Conservation (phyloP, 768 basidiomycete genomes). For the Guyanaporus albipodus region DNA sequence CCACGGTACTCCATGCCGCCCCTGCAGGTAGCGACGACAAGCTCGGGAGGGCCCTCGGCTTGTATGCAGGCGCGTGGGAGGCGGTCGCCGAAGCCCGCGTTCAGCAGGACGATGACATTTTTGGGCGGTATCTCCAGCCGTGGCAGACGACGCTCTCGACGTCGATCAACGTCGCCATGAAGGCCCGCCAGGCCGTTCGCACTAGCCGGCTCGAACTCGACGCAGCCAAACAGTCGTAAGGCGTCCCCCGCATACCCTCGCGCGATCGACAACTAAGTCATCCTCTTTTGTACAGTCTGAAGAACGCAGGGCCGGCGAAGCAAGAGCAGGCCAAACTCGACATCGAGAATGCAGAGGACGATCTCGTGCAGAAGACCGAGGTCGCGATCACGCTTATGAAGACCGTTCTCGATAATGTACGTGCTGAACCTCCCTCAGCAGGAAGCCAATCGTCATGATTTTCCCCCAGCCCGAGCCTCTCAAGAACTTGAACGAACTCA, state of each 20-base stretch:
- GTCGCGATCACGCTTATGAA: slow-evolving; percentile 96
- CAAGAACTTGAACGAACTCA: slow-evolving; percentile 88
- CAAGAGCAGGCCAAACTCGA: slow-evolving; percentile 93
- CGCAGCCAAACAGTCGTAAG: slow-evolving; percentile 82
- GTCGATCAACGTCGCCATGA: slow-evolving; percentile 85
- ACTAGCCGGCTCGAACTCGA: slow-evolving; percentile 84
- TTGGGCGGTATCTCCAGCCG: slow-evolving; percentile 63
- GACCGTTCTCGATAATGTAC: slow-evolving; percentile 94
- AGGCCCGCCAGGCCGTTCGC: slow-evolving; percentile 81
- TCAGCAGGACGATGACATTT: slow-evolving; percentile 73
- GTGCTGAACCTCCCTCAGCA: slow-evolving; percentile 25
- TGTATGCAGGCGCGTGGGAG: slow-evolving; percentile 82
- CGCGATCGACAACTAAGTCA: slow-evolving; percentile 1
- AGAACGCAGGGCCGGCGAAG: slow-evolving; percentile 66
- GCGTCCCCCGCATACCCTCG: slow-evolving; percentile 4
- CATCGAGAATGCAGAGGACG: slow-evolving; percentile 91
- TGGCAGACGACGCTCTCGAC: slow-evolving; percentile 88
- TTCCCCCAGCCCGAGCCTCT: slow-evolving; percentile 83
- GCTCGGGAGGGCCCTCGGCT: slow-evolving; percentile 71
- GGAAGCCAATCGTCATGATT: background rate
- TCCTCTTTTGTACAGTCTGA: slow-evolving; percentile 51
- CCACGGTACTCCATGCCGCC: slow-evolving; percentile 41
- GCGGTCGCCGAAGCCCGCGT: slow-evolving; percentile 76
- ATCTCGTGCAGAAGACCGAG: slow-evolving; percentile 96
- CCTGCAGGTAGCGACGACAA: slow-evolving; percentile 55